Conservation (phyloP, 352 stramenopile genomes). For the Globisporangium acanthophoron region DNA sequence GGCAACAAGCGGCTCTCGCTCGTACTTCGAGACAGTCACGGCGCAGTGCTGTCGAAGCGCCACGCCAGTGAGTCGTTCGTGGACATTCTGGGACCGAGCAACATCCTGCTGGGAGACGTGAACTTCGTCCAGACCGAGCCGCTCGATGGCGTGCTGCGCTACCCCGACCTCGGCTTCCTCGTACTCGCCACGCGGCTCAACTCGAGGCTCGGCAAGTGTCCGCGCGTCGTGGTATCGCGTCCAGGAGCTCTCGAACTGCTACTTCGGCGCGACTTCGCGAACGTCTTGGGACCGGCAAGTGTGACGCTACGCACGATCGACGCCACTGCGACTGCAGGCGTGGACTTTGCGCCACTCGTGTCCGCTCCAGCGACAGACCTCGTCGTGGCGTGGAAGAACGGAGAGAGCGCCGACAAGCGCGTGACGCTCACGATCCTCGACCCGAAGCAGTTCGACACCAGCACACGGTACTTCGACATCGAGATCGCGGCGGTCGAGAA, state of each 20-base stretch:
- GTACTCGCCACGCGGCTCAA: constrained; percentile 40
- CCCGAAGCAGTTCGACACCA: constrained; percentile 30
- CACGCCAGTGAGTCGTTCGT: constrained; percentile 35
- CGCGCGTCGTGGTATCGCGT: constrained; percentile 26
- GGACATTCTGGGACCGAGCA: constrained; percentile 34
- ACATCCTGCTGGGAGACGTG: constrained; percentile 34
- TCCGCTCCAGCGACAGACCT: neutral
- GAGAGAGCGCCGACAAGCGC: constrained; percentile 27
- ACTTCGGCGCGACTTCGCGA: constrained; percentile 48
- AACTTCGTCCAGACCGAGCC: constrained; percentile 41
- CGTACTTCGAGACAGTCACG: constrained; percentile 23
- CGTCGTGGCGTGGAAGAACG: constrained; percentile 25
- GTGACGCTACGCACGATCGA: constrained; percentile 35
- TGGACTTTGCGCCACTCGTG: constrained; percentile 47
- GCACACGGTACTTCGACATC: constrained; percentile 36
- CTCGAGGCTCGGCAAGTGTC: constrained; percentile 46
- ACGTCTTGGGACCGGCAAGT: constrained; percentile 17
- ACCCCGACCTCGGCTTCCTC: constrained; percentile 44
- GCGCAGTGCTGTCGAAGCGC: constrained; percentile 15
- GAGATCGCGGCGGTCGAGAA: constrained; percentile 39
- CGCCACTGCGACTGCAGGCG: constrained; percentile 36
- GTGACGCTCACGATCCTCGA: constrained; percentile 36
- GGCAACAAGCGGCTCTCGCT: constrained; percentile 28
- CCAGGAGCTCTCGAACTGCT: constrained; percentile 34
- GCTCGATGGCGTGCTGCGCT: constrained; percentile 25